Conservation (phyloP, 2,329 filamentous ascomycete species). For the Tolypocladium inflatum region DNA sequence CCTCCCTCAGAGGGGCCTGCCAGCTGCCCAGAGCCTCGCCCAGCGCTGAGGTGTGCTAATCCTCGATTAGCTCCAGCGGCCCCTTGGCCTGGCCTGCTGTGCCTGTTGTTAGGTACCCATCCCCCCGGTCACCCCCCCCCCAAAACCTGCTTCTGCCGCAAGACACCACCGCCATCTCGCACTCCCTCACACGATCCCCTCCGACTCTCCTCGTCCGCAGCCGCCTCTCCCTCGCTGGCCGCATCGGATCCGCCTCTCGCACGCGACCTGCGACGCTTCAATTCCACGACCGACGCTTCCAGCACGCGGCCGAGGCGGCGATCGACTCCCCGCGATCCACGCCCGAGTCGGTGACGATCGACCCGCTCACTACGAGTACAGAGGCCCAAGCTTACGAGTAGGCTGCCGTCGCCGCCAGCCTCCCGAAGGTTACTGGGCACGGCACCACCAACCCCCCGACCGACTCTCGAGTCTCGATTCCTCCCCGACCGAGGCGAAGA, state of each 20-base stretch:
- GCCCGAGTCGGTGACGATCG: neutral
- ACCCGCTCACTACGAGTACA: neutral
- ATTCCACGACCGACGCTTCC: neutral
- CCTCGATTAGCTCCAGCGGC: neutral
- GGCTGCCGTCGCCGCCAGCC: neutral
- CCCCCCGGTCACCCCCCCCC: neutral
- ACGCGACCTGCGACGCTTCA: neutral
- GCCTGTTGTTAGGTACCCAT: too few relatives aligned
- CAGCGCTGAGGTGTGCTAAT: neutral
- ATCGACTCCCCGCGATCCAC: neutral
- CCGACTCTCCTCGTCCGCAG: neutral
- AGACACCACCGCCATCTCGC: neutral
- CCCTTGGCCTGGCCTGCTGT: neutral
- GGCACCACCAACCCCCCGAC: neutral
- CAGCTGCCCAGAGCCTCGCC: neutral
- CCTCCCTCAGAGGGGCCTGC: slow-evolving; percentile 2
- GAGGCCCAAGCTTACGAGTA: neutral
- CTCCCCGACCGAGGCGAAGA: too few relatives aligned
- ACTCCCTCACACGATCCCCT: neutral
- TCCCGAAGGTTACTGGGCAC: neutral
- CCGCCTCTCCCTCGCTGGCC: neutral
- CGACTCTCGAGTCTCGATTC: neutral
- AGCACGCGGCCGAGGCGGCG: neutral
- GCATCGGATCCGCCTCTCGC: neutral
- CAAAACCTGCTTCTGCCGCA: neutral